A percentile compares a stretch with the other conserved stretches of the same genome.
phyloP scores from a whole-genome alignment of 2,329 filamentous ascomycete species.

The Cladobotryum protrusum region DNA sequence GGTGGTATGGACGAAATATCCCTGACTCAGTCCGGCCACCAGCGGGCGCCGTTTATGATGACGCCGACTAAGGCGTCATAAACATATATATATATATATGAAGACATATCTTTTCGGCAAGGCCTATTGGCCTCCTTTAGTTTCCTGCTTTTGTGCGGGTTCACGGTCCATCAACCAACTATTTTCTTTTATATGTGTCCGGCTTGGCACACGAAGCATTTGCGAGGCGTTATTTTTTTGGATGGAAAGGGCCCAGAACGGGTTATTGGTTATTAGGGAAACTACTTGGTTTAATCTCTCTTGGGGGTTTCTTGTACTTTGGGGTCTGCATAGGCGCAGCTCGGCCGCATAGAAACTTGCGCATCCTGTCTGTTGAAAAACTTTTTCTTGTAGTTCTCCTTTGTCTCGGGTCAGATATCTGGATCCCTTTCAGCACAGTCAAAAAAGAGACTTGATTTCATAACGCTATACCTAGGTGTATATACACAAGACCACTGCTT shows the following conservation, averaged over 20 bases:
- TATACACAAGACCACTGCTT: background rate
- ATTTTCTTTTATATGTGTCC: slow-evolving; percentile 7
- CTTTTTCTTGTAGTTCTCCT: background rate
- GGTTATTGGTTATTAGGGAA: slow-evolving; percentile 5
- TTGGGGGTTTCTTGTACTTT: background rate
- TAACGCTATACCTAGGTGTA: background rate
- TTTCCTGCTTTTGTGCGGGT: background rate
- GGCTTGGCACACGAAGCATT: slow-evolving; percentile 7
- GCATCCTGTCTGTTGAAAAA: slow-evolving; percentile 3
- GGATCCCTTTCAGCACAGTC: background rate
- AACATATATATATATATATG: slow-evolving; percentile 3
- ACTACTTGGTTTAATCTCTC: background rate
- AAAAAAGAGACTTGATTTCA: background rate
- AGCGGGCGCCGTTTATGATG: slow-evolving; percentile 46
- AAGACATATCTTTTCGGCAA: background rate
- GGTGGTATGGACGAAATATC: slow-evolving; percentile 51
- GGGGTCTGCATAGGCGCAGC: slow-evolving; percentile 7
- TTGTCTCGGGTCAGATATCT: background rate
- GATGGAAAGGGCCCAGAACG: slow-evolving; percentile 1
- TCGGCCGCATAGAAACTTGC: slow-evolving; percentile 8
- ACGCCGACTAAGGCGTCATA: slow-evolving; percentile 28
- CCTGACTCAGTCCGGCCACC: slow-evolving; percentile 51
- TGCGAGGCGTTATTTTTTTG: slow-evolving; percentile 9
- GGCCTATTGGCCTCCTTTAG: background rate
- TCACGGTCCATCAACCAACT: background rate